A percentile compares a stretch with the other conserved stretches of the same genome.
phyloP scores from a whole-genome alignment of 176 grass and related monocot species.

The Rhynchospora breviuscula region DNA sequence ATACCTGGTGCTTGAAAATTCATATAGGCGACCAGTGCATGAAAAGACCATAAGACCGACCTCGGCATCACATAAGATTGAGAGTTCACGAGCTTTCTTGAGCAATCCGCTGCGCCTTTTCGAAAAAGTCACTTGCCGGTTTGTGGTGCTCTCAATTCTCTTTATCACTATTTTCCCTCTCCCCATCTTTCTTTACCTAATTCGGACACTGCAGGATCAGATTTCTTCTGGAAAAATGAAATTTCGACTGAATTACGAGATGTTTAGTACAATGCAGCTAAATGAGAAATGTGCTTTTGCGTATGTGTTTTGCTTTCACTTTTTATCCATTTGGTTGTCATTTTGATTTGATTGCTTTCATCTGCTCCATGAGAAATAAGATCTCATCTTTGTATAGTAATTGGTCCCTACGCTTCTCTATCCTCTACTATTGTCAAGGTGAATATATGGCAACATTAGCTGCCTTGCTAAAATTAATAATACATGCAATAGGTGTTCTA shows the following conservation, averaged over 20 bases:
- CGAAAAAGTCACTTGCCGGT: slow-evolving; percentile 23
- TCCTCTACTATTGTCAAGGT: not conserved
- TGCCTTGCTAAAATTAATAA: not conserved
- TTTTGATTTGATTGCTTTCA: not conserved
- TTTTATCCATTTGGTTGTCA: not conserved
- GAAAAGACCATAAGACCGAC: slow-evolving; percentile 20
- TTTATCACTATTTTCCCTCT: slow-evolving; percentile 17
- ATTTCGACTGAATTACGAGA: not conserved
- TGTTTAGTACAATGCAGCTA: not conserved
- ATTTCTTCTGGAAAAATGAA: not conserved
- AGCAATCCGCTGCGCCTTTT: slow-evolving; percentile 23
- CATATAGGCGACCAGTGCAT: slow-evolving; percentile 12
- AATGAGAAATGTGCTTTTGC: not conserved
- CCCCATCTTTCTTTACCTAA: slow-evolving; percentile 12
- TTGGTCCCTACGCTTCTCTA: not conserved
- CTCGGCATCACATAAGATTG: slow-evolving; percentile 22
- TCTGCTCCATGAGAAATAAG: not conserved
- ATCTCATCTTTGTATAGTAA: not conserved
- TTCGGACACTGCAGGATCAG: not conserved
- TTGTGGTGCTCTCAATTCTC: slow-evolving; percentile 18
- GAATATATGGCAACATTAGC: not conserved
- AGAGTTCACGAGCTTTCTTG: slow-evolving; percentile 20
- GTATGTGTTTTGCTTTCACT: not conserved
- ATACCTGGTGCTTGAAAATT: slow-evolving; percentile 17
- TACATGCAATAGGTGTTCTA: not conserved